phyloP scores from a whole-genome alignment of 768 basidiomycete genomes.

The Lentinula aciculospora region DNA sequence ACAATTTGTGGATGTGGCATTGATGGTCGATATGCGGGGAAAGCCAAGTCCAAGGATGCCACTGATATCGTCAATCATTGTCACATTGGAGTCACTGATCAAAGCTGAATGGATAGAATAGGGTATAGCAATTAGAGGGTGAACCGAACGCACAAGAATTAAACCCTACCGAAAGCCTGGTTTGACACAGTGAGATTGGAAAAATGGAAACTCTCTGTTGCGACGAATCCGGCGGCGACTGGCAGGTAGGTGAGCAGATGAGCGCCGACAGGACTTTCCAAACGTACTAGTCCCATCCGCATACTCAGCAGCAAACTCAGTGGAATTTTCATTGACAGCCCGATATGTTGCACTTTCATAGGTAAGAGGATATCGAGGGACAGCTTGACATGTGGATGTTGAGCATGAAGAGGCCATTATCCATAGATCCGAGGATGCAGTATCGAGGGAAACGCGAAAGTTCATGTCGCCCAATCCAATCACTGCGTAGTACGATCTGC shows the following conservation, averaged over 20 bases:
- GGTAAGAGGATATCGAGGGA: conserved; percentile 67
- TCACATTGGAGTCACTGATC: conserved; percentile 56
- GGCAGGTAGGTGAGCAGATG: not conserved
- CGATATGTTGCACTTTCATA: conserved; percentile 65
- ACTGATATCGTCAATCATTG: conserved; percentile 57
- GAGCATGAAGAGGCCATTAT: conserved; percentile 58
- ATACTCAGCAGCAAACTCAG: conserved; percentile 54
- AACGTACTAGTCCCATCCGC: conserved; percentile 64
- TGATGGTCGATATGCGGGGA: conserved; percentile 62
- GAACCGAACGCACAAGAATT: not conserved
- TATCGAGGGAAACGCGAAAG: conserved; percentile 70
- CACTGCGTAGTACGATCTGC: conserved; percentile 64
- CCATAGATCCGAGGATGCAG: conserved; percentile 73
- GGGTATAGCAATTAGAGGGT: not conserved
- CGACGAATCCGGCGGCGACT: conserved; percentile 71
- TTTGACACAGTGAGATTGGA: conserved; percentile 53
- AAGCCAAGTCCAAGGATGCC: conserved; percentile 77
- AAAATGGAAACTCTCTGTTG: conserved; percentile 54
- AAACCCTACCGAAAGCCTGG: conserved; percentile 61
- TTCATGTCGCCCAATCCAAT: conserved; percentile 55
- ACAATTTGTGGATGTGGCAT: conserved; percentile 43
- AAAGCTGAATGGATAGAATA: conserved; percentile 36
- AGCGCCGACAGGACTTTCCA: not conserved
- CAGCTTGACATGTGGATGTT: conserved; percentile 43
- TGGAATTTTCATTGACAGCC: conserved; percentile 55